Base-by-base conservation (phyloP, 805 yeast genomes). In the Wickerhamiella occidentalis region DNA sequence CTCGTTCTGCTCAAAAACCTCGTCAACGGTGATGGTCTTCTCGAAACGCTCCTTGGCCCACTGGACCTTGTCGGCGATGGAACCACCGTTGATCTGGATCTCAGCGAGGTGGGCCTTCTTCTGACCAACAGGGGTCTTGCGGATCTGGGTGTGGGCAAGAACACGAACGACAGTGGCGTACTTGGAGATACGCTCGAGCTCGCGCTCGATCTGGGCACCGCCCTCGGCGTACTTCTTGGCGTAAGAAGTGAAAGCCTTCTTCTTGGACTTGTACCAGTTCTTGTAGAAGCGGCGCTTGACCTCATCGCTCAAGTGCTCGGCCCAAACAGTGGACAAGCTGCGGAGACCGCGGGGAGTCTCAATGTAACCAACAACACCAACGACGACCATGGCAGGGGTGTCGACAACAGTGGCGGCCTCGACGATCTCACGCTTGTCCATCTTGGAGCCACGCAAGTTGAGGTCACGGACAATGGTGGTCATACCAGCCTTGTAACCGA, bases 401-500 rank as follows among this genome's bases (percentile, higher is more conserved):
- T 92, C 98, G 64, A 92, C 95, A 67, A 92, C 94, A 65, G 97
- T 79, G 73, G 92, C 95, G 68, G 98, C 98, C 82, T 92, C 98
- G 62, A 92, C 98, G 65, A 92, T 81, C 80, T 92, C 98, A 77
- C 97, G 94, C 94, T 92, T 92, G 95, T 92, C 96, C 96, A 90
- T 87, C 82, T 92, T 92, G 72, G 98, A 92, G 74, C 98, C 98
- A 77, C 98, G 98, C 79, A 97, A 85, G 90, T 92, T 96, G 72
- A 92, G 83, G 78, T 92, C 98, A 80, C 98, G 88, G 70, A 92
- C 98, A 67, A 87, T 86, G 77, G 98, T 92, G 77, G 98, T 82
- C 98, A 92, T 92, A 86, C 99, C 99, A 65, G 98, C 98, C 82
- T 79, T 79, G 96, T 92, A 92, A 78, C 98, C 99, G 67, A 92